A percentile compares a stretch with the other conserved stretches of the same genome.
These are phyloP conservation scores for Lantana camara DNA, from an alignment of 257 asterid genomes.

Conservation along the genomic window DNA sequence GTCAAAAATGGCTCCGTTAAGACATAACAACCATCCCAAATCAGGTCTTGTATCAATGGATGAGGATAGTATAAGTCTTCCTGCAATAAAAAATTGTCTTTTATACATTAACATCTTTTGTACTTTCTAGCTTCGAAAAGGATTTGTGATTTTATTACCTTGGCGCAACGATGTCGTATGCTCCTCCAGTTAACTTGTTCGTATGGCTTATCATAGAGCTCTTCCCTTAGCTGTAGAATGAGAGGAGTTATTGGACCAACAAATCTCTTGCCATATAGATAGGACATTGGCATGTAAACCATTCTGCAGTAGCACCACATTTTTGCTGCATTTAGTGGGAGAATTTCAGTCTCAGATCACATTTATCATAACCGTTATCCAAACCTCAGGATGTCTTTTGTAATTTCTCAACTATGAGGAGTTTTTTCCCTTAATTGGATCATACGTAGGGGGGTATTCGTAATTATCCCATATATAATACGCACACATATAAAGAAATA, in stretches of 20 bases:
- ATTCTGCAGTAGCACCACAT: conserved; percentile 82
- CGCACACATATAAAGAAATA: too few relatives aligned
- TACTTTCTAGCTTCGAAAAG: neutral
- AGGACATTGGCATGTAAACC: conserved; percentile 88
- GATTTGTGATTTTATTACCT: conserved; percentile 35
- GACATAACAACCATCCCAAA: conserved; percentile 66
- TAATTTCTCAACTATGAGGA: too few relatives aligned
- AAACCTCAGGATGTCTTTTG: too few relatives aligned
- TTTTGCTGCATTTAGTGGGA: conserved; percentile 49
- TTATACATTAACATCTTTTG: neutral
- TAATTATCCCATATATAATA: too few relatives aligned
- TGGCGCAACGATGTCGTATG: conserved; percentile 59
- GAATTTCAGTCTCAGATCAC: neutral
- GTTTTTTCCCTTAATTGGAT: too few relatives aligned
- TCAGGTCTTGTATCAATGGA: conserved; percentile 65
- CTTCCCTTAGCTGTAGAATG: conserved; percentile 57
- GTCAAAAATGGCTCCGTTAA: conserved; percentile 67
- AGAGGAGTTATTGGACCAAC: conserved; percentile 76
- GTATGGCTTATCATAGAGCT: conserved; percentile 64
- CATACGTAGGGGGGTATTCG: too few relatives aligned
- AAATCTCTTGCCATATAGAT: conserved; percentile 71
- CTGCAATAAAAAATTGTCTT: conserved; percentile 32
- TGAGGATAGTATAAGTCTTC: conserved; percentile 82
- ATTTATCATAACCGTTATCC: neutral
- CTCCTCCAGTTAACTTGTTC: conserved; percentile 60